A percentile compares a stretch with the other conserved stretches of the same genome.
phyloP scores from a whole-genome alignment of 495 filamentous ascomycete genomes.

The Talaromyces nanjingensis region DNA sequence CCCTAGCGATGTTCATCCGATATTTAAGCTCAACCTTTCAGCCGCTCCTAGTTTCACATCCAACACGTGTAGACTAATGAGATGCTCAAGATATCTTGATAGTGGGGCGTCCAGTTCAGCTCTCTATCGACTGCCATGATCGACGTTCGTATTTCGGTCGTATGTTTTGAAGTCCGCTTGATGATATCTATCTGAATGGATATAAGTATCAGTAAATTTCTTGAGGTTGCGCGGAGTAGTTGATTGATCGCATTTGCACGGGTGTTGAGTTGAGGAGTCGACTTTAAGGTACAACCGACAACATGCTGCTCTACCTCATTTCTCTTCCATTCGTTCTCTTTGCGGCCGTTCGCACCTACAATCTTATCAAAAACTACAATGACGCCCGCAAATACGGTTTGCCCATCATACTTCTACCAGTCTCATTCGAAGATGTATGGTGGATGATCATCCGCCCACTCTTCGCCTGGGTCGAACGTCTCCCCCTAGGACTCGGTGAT shows the following conservation, averaged over 20 bases:
- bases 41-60: too few species aligned
- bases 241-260: neutral
- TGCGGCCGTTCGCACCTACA: neutral
- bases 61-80: neutral
- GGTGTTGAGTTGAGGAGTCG: neutral
- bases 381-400: neutral
- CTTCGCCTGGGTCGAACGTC: neutral
- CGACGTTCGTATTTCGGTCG: neutral
- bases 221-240: neutral
- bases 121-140: neutral
- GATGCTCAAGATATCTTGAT: neutral
- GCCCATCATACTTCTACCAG: neutral
- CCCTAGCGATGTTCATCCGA: too few species aligned
- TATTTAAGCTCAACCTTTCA: too few species aligned
- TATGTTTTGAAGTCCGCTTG: neutral
- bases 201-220: neutral
- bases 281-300: neutral
- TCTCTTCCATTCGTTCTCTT: neutral
- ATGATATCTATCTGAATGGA: neutral
- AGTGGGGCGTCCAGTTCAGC: neutral
- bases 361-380: neutral
- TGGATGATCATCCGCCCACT: neutral
- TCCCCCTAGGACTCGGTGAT: neutral
- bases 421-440: neutral
- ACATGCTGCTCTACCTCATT: neutral